phyloP scores from a whole-genome alignment of 2,329 filamentous ascomycete species.

The Paraconiothyrium sp. region DNA sequence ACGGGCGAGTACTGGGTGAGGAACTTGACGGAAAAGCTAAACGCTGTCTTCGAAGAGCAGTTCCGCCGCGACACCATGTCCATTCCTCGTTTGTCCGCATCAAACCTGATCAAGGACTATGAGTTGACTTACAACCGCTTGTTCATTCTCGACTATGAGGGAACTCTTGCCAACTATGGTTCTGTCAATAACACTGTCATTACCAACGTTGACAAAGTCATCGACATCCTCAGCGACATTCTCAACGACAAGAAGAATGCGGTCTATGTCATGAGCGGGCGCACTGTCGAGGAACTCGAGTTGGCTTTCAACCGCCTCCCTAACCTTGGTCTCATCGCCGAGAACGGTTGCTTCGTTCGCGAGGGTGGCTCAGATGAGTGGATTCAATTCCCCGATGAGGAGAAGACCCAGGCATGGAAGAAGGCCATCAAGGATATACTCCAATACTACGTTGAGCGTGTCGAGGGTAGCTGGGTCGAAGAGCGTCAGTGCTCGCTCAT shows the following conservation, averaged over 20 bases:
- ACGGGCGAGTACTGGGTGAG: conserved; percentile 88
- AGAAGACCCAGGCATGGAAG: conserved; percentile 81
- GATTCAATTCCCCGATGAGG: conserved; percentile 78
- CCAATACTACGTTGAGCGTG: conserved; percentile 88
- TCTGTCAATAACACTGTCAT: conserved; percentile 85
- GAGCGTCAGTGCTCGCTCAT: conserved; percentile 91
- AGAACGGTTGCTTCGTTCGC: conserved; percentile 92
- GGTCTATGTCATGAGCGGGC: conserved; percentile 93
- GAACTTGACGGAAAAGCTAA: conserved; percentile 75
- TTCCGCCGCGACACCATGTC: conserved; percentile 84
- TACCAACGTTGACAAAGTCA: conserved; percentile 84
- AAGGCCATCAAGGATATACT: conserved; percentile 82
- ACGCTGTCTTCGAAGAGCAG: conserved; percentile 83
- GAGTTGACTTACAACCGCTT: conserved; percentile 72
- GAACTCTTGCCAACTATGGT: conserved; percentile 88
- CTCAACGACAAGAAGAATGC: conserved; percentile 81
- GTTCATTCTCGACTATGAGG: conserved; percentile 94
- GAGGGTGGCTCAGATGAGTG: conserved; percentile 73
- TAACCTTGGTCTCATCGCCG: conserved; percentile 87
- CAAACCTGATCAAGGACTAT: conserved; percentile 72
- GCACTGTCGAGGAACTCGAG: conserved; percentile 87
- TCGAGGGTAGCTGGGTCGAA: conserved; percentile 87
- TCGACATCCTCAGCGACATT: conserved; percentile 84
- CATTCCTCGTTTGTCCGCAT: conserved; percentile 82
- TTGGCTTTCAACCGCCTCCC: conserved; percentile 84